Evolutionary conservation across 2,329 filamentous ascomycete species (phyloP), one percentile per base, ranked within the genome.

Genomic region (Pochonia chlamydosporia): DNA sequence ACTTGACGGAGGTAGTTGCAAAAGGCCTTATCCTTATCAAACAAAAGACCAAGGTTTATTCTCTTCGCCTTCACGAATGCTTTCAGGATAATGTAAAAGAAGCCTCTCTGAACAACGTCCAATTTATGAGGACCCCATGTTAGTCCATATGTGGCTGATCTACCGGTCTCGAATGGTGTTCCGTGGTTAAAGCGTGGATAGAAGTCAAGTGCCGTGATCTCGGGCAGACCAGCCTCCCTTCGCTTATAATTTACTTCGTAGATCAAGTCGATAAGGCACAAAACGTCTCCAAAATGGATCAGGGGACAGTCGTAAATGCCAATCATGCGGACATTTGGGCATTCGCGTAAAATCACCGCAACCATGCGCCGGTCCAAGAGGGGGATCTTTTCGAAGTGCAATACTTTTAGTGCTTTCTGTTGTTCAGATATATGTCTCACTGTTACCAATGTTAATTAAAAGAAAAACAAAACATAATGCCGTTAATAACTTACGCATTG

Each of bases 281-380:
- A 43, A 0, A 66, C 46, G 20, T 69, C 66, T 9, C 63, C 66
- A n/a, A 66, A 56, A 24, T 68, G 62, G 4, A 69, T 52, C 2
- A 68, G 48, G 0, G 64, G 64, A 23, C 67, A 69, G 42, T 65
- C 57, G 45, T 69, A 69, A 2, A 69, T 53, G 2, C 67, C 65
- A 13, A 69, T 2, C 56, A 61, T 63, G 4, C 52, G 56, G 8
- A 68, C 51, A 1, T 61, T 46, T 0, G 60, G 63, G 28, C 61
- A 64, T 1, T 56, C 56, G 6, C 63, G 59, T 1, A 68, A 48
- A 13, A 69, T 59, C n/a, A 68, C 51, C 2, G 67, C 63, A 0
- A 69, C 45, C 1, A 67, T 30, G 2, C 64, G 55, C 16, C 63
- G 53, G 18, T 69, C 67, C 5, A 69, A 47, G 2, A 64, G 50